phyloP scores from a whole-genome alignment of 2,329 filamentous ascomycete species.

The Ascochyta viciae-villosae region DNA sequence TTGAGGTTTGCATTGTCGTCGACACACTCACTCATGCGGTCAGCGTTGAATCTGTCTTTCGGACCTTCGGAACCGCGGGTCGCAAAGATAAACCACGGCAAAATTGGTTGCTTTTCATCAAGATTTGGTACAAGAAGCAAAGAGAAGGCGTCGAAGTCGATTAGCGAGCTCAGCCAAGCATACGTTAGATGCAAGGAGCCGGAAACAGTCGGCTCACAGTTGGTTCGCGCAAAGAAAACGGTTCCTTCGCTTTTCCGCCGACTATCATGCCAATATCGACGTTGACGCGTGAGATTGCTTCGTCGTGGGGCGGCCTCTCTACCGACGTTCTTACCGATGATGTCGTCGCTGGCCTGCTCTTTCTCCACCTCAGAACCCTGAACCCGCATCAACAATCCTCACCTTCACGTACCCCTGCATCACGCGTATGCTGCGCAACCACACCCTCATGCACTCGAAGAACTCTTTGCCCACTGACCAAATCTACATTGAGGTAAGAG shows the following conservation, averaged over 20 bases:
- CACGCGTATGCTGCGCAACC: conserved; percentile 15
- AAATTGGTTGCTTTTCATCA: conserved; percentile 1
- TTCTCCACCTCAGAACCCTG: neutral
- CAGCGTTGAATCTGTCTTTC: neutral
- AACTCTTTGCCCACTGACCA: neutral
- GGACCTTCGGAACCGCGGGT: neutral
- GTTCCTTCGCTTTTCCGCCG: neutral
- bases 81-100: neutral
- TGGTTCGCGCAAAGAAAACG: conserved; percentile 1
- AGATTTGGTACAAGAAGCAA: conserved; percentile 6
- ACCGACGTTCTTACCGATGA: neutral
- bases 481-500: neutral
- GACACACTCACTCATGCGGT: neutral
- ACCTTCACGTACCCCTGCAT: conserved; percentile 1
- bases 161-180: conserved; percentile 2
- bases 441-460: neutral
- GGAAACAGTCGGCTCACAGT: neutral
- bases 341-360: neutral
- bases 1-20: neutral
- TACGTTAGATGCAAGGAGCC: neutral
- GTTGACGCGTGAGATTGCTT: neutral
- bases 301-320: neutral
- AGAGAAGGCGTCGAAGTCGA: conserved; percentile 1
- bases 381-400: conserved; percentile 1
- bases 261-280: neutral